These are phyloP conservation scores for Glycine tomentella DNA, from an alignment of 306 rosid species.

Conservation along the genomic window DNA sequence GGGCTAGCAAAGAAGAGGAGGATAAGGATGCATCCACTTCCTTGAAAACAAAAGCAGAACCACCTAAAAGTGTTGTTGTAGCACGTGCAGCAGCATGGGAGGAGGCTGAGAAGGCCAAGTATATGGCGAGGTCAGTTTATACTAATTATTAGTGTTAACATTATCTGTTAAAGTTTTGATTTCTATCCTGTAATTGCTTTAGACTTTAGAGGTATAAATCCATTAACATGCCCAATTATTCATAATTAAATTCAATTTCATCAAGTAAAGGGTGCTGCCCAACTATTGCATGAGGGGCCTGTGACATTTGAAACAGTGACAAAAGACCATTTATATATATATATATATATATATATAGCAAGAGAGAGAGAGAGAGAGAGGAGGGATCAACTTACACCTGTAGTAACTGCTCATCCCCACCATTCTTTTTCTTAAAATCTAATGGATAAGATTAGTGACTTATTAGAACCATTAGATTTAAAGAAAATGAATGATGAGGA, in stretches of 20 bases:
- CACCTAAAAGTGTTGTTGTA: constrained; percentile 62
- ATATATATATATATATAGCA: too few species aligned
- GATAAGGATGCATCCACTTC: constrained; percentile 89
- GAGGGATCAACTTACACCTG: too few species aligned
- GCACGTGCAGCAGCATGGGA: constrained; percentile 96
- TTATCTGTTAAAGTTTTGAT: not conserved
- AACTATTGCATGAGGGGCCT: not conserved
- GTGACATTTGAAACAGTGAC: not conserved
- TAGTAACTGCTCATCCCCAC: too few species aligned
- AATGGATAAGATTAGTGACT: too few species aligned
- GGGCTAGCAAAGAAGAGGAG: constrained; percentile 98
- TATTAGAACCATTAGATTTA: too few species aligned
- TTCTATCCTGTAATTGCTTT: not conserved
- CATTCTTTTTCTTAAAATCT: too few species aligned
- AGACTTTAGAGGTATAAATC: constrained; percentile 14
- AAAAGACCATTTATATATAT: too few species aligned
- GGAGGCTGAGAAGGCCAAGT: constrained; percentile 93
- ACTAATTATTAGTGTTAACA: not conserved
- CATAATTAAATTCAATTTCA: not conserved
- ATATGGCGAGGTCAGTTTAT: constrained; percentile 77
- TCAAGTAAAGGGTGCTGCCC: not conserved
- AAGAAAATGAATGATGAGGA: too few species aligned
- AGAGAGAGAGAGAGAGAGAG: too few species aligned
- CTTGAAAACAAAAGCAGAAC: constrained; percentile 57
- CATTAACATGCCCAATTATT: not conserved